Percentiles rank a stretch among this genome's conserved stretches.
These are phyloP conservation scores for Fusarium sp. DNA, from an alignment of 2,329 filamentous ascomycete genomes.

Conservation along the genomic window DNA sequence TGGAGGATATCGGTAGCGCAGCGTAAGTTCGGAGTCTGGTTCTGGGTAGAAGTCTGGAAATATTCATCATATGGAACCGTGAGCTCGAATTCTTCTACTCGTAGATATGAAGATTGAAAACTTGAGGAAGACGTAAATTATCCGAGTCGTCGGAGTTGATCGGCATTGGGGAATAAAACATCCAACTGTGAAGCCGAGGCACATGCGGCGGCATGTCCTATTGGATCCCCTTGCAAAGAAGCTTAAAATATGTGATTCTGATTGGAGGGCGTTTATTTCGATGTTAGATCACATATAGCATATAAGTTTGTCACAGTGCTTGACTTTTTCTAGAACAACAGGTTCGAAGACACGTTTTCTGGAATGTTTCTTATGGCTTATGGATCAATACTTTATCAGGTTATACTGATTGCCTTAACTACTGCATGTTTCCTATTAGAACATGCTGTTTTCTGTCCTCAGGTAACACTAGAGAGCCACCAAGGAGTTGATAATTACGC, in stretches of 20 bases:
- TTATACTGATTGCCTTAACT: no score
- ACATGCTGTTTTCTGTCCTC: no score
- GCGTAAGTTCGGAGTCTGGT: constrained; percentile 19
- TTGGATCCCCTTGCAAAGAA: constrained; percentile 1
- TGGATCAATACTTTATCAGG: no score
- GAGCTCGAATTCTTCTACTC: neutral
- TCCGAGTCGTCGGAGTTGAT: constrained; percentile 4
- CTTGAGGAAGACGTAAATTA: neutral
- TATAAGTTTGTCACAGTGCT: no score
- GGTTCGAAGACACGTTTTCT: no score
- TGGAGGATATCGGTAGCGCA: constrained; percentile 23
- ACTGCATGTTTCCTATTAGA: no score
- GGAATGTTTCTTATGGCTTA: no score
- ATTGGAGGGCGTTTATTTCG: constrained; percentile 11
- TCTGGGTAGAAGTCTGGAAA: constrained; percentile 16
- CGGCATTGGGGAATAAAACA: constrained; percentile 7
- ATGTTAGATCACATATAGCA: neutral
- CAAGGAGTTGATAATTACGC: no score
- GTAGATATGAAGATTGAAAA: neutral
- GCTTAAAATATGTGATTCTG: constrained; percentile 6
- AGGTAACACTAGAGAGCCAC: no score
- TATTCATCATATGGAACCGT: constrained; percentile 25
- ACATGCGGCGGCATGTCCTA: constrained; percentile 13
- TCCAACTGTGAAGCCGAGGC: constrained; percentile 30
- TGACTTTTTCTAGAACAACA: no score